These are phyloP conservation scores for Stentor roeselii DNA, from an alignment of 73 alveolate genomes.

Conservation along the genomic window DNA sequence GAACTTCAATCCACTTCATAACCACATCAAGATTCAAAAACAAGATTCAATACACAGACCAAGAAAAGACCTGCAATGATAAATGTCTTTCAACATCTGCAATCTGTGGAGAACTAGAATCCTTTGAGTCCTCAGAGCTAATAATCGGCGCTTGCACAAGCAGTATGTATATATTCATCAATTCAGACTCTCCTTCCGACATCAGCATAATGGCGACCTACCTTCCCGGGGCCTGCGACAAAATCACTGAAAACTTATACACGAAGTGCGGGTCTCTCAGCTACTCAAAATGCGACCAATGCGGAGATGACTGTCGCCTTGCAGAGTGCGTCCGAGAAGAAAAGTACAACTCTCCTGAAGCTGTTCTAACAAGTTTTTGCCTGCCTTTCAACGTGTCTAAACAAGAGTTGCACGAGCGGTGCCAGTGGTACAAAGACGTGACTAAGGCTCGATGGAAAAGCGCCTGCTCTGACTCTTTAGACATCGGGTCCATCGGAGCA, in stretches of 20 bases:
- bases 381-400: conserved; percentile 5
- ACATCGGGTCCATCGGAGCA: conserved; percentile 22
- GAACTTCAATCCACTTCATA: neutral
- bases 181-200: neutral
- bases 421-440: neutral
- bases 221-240: neutral
- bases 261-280: conserved; percentile 9
- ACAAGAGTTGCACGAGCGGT: neutral
- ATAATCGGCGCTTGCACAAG: conserved; percentile 6
- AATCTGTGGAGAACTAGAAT: neutral
- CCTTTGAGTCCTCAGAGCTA: neutral
- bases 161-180: neutral
- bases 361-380: neutral
- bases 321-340: neutral
- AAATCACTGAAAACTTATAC: conserved; percentile 3
- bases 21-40: neutral
- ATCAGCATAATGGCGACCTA: neutral
- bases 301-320: conserved; percentile 17
- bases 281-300: neutral
- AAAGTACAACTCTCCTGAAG: neutral
- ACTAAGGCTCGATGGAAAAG: conserved; percentile 1
- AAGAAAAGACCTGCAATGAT: neutral
- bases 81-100: conserved; percentile 6
- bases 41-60: neutral
- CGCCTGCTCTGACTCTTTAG: neutral